Evolutionary conservation across 202 grass and related monocot genomes (phyloP).

Genomic region (Saccharum hybrid): DNA sequence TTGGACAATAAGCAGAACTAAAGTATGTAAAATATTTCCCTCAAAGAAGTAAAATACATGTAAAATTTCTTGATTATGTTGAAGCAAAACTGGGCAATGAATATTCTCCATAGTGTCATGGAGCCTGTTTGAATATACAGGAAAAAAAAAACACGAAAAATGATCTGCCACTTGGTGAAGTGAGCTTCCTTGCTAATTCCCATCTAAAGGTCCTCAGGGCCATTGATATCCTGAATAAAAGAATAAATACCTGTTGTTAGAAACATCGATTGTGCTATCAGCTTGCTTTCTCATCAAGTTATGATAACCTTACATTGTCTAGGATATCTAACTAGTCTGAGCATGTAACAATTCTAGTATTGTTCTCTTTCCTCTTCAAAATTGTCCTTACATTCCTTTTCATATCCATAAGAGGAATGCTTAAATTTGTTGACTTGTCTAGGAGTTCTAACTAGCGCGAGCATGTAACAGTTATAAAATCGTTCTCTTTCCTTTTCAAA

Average conservation of each 20-base stretch:
- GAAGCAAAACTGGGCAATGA: constrained; percentile 34
- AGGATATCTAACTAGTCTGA: neutral
- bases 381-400: neutral
- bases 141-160: neutral
- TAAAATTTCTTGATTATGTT: constrained; percentile 16
- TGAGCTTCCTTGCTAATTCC: neutral
- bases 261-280: constrained; percentile 11
- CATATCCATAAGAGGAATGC: neutral
- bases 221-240: constrained; percentile 65
- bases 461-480: neutral
- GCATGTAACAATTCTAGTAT: neutral
- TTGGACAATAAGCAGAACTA: constrained; percentile 4
- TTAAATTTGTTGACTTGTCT: neutral
- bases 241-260: constrained; percentile 13
- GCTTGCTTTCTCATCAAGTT: neutral
- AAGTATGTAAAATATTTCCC: constrained; percentile 25
- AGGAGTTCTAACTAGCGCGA: neutral
- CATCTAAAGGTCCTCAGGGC: constrained; percentile 59
- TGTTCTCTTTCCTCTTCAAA: neutral
- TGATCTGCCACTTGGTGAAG: constrained; percentile 21
- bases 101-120: constrained; percentile 42
- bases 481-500: neutral
- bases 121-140: constrained; percentile 39
- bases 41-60: constrained; percentile 5
- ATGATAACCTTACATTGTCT: neutral